Conservation (phyloP, 2,329 filamentous ascomycete species). For the Diaporthe batatas region DNA sequence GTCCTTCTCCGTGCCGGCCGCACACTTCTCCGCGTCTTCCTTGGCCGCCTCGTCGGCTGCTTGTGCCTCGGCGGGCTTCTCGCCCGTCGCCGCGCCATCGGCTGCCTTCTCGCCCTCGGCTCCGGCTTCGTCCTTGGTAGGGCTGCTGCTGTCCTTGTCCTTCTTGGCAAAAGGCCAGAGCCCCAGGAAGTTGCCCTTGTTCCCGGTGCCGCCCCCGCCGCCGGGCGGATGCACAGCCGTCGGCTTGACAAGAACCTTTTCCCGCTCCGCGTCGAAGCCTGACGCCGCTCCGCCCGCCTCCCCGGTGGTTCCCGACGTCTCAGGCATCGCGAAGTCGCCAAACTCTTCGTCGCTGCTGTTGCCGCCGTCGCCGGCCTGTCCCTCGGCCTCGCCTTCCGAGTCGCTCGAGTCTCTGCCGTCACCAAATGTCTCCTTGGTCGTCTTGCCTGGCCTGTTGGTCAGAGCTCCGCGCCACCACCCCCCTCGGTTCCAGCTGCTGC, state of each 20-base stretch:
- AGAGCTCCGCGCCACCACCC: slow-evolving; percentile 55
- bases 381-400: slow-evolving; percentile 55
- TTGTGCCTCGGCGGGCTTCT: slow-evolving; percentile 51
- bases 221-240: slow-evolving; percentile 66
- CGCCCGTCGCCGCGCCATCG: slow-evolving; percentile 51
- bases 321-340: slow-evolving; percentile 77
- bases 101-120: slow-evolving; percentile 44
- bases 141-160: slow-evolving; percentile 34
- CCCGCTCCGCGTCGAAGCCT: slow-evolving; percentile 48
- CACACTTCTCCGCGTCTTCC: background rate
- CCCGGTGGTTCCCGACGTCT: slow-evolving; percentile 54
- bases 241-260: slow-evolving; percentile 66
- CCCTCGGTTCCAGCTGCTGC: slow-evolving; percentile 51
- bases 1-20: slow-evolving; percentile 46
- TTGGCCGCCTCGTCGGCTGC: slow-evolving; percentile 47
- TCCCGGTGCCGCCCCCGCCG: slow-evolving; percentile 48
- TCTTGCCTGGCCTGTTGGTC: slow-evolving; percentile 39
- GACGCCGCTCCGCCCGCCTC: slow-evolving; percentile 24
- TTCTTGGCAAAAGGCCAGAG: slow-evolving; percentile 70
- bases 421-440: slow-evolving; percentile 51
- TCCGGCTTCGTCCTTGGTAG: slow-evolving; percentile 48
- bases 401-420: slow-evolving; percentile 54
- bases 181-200: slow-evolving; percentile 59
- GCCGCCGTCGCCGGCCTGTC: slow-evolving; percentile 64
- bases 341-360: slow-evolving; percentile 71